phyloP scores from a whole-genome alignment of 2,329 filamentous ascomycete species.

The Aspergillus ibericus region DNA sequence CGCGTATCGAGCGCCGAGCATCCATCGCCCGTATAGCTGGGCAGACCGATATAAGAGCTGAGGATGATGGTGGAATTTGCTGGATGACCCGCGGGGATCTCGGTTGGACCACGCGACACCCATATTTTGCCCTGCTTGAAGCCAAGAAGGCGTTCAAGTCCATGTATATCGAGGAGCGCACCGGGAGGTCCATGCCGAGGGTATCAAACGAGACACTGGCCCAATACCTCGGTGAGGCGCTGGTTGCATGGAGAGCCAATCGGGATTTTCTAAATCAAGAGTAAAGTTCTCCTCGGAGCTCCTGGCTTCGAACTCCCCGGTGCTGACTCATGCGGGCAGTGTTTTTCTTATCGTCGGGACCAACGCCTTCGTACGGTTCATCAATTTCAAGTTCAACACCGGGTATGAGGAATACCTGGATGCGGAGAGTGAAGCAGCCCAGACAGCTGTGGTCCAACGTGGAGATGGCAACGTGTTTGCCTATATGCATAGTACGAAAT shows the following conservation, averaged over 20 bases:
- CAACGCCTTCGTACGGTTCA: not conserved
- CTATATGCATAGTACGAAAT: not conserved
- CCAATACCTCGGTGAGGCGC: not conserved
- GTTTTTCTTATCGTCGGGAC: not conserved
- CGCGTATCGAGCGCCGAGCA: not conserved
- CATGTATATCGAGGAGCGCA: not conserved
- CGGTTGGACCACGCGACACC: too few species aligned
- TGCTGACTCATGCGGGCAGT: not conserved
- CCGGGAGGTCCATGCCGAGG: not conserved
- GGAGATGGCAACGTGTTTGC: not conserved
- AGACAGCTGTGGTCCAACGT: not conserved
- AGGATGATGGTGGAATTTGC: too few species aligned
- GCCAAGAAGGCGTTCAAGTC: not conserved
- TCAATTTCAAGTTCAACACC: not conserved
- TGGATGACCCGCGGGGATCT: too few species aligned
- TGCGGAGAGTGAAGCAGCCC: not conserved
- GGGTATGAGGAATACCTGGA: not conserved
- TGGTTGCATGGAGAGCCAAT: not conserved
- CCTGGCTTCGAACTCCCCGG: too few species aligned
- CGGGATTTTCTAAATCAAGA: not conserved
- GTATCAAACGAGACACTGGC: not conserved
- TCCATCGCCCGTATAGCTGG: not conserved
- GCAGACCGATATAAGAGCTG: too few species aligned
- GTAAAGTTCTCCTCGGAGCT: not conserved
- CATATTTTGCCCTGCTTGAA: not conserved